These are phyloP conservation scores for Esteya vermicola DNA, from an alignment of 2,329 filamentous ascomycete genomes.

Conservation along the genomic window DNA sequence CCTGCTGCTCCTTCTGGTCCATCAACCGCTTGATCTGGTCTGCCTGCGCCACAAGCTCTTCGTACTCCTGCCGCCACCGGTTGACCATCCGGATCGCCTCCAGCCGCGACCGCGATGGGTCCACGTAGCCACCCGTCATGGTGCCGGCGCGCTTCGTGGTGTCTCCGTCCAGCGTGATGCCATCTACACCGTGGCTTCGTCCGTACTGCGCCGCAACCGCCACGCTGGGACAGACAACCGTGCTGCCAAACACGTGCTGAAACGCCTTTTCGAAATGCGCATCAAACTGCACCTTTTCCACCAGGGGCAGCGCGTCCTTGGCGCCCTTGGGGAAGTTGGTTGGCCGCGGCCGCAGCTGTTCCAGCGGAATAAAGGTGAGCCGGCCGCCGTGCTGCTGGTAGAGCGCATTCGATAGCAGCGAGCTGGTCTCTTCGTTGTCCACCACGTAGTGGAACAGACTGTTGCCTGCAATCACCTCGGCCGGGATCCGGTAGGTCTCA, in stretches of 20 bases:
- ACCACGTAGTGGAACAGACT: conserved; percentile 95
- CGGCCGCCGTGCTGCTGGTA: conserved; percentile 70
- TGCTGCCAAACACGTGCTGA: conserved; percentile 88
- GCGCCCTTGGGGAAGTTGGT: conserved; percentile 64
- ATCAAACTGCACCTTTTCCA: conserved; percentile 75
- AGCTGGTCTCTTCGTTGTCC: conserved; percentile 79
- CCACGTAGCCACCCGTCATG: conserved; percentile 87
- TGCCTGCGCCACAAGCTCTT: conserved; percentile 49
- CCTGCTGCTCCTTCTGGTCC: conserved; percentile 72
- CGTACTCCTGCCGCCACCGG: conserved; percentile 61
- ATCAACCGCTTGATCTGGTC: conserved; percentile 54
- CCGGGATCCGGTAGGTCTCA: conserved; percentile 73
- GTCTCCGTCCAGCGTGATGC: conserved; percentile 89
- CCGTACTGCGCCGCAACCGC: conserved; percentile 82
- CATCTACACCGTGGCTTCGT: conserved; percentile 78
- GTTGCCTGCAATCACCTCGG: conserved; percentile 83
- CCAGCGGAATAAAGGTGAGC: conserved; percentile 89
- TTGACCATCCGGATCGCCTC: conserved; percentile 65
- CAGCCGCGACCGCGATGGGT: conserved; percentile 73
- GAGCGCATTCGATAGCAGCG: conserved; percentile 63
- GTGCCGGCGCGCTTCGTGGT: conserved; percentile 90
- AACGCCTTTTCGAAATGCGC: conserved; percentile 69
- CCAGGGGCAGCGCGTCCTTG: conserved; percentile 73
- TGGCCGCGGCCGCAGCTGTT: conserved; percentile 57
- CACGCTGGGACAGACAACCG: conserved; percentile 83